Conservation (phyloP, 257 asterid species). For the Ehretia macrophylla region DNA sequence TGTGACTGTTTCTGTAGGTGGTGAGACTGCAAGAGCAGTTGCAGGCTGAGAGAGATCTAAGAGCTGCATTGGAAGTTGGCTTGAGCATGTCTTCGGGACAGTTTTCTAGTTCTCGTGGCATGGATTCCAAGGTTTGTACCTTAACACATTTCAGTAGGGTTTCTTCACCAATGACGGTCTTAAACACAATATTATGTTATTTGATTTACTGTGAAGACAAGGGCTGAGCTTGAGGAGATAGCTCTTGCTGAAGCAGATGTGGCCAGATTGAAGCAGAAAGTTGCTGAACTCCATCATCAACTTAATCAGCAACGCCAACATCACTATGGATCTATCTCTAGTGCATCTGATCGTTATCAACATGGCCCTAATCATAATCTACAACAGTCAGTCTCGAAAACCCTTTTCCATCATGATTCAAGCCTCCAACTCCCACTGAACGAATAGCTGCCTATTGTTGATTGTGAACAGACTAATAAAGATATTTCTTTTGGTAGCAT, state of each 20-base stretch:
- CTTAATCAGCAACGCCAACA: conserved; percentile 93
- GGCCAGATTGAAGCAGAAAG: conserved; percentile 90
- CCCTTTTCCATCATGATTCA: conserved; percentile 3
- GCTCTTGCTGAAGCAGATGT: conserved; percentile 99
- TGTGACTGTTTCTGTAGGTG: conserved; percentile 45
- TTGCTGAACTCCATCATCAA: conserved; percentile 94
- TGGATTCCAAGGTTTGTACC: conserved; percentile 82
- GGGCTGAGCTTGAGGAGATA: conserved; percentile 97
- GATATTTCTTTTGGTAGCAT: no score
- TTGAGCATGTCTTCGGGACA: conserved; percentile 94
- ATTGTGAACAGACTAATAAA: no score
- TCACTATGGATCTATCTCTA: conserved; percentile 75
- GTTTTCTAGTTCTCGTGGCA: conserved; percentile 66
- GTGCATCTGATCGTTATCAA: conserved; percentile 57
- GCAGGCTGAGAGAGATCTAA: conserved; percentile 93
- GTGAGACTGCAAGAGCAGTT: conserved; percentile 94
- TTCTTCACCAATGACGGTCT: background rate
- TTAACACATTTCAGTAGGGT: conserved; percentile 1
- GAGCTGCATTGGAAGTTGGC: conserved; percentile 94
- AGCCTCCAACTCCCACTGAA: background rate
- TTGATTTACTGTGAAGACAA: conserved; percentile 52
- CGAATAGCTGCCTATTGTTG: no score
- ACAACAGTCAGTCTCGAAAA: conserved; percentile 52
- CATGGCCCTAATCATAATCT: conserved; percentile 48
- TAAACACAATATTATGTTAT: background rate